Evolutionary conservation across 2,329 filamentous ascomycete species (phyloP), one percentile per base, ranked within the genome.

Genomic region (Arthrobotrys sinensis): DNA sequence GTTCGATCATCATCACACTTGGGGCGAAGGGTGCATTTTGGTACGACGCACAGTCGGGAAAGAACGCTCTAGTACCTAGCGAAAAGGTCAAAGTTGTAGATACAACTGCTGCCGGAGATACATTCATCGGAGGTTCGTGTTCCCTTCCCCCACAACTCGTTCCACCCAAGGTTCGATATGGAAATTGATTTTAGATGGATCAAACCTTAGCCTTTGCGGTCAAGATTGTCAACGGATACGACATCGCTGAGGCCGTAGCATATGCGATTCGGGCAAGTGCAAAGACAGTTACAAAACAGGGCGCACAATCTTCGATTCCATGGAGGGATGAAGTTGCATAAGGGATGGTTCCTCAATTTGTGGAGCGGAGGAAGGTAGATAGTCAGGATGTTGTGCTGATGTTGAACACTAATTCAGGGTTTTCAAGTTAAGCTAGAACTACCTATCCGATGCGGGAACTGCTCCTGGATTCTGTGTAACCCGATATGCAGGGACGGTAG

Each of bases 81-180:
- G 87, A 89, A 79, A 91, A 92, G 84, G 91, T 93, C 16, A 85
- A 88, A 71, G 95, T 98, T 1, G 90, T 97, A 3, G 95, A 98
- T 84, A 98, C 95, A 0, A 98, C 95, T 6, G 95, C 92, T 1
- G 96, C 96, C 4, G 95, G 95, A 0, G 95, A 98, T 84, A 97
- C 95, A 0, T 97, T 97, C 85, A 93, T 96, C 4, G 95, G 96
- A 1, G 73, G 73, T 77, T 19, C n/a, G 73, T 77, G 28, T 10
- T 36, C 40, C 12, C 34, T 28, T 10, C 36, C 24, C 16, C 24
- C 36, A 19, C 21, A 16, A 32, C 14, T 34, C 14, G 38, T 46
- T 46, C 16, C 38, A 46, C 19, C 12, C 11, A 14, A 10, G 19
- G 46, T 36, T 38, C 24, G 19, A 32, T 10, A 50, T 32, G 52